Base-by-base conservation (phyloP, 1,139 yeast genomes). In the Lodderomyces orthopsilosis region DNA sequence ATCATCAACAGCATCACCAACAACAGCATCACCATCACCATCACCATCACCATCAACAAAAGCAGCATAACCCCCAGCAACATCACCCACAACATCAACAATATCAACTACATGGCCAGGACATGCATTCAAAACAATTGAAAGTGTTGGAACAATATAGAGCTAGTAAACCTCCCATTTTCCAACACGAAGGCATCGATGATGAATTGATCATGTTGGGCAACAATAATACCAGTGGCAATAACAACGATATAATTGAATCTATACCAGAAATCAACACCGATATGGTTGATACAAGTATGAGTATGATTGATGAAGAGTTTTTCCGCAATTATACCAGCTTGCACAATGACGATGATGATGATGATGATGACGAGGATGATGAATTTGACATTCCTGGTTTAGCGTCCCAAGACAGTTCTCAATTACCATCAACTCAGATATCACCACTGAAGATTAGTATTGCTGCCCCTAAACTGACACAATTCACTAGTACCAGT, bases 121-220 rank as follows among this genome's bases (percentile, higher is more conserved):
- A 15, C 32, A 34, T 18, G 13, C 27, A 30, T 9, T n/a, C 37
- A 7, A 32, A 41, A 19, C 44, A 47, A 36, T 44, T 41, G 35
- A 35, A 38, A 33, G 45, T 46, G 2, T 43, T 49, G 35, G 51
- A 48, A 26, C 49, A 50, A 17, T 50, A 50, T 41, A 43, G 51
- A 19, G 46, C 53, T 6, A 45, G 48, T 30, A 50, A 47, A 35
- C 51, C 51, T 7, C 48, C 50, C 34, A 27, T 47, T 18, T 33
- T 38, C 6, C 45, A 43, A 13, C 51, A 45, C 38, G 36, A 38
- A 43, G 53, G 53, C 35, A 48, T 50, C n/a, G 51, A 50, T 27
- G 53, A 50, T 41, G 53, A 50, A 38, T 42, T 50, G 46, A 38
- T 50, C 10, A 36, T 49, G 39, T 30, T 44, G 41, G 46, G 43